These are phyloP conservation scores for Nosema granulosis DNA, from an alignment of 371 early-diverging fungal genomes.

Conservation along the genomic window DNA sequence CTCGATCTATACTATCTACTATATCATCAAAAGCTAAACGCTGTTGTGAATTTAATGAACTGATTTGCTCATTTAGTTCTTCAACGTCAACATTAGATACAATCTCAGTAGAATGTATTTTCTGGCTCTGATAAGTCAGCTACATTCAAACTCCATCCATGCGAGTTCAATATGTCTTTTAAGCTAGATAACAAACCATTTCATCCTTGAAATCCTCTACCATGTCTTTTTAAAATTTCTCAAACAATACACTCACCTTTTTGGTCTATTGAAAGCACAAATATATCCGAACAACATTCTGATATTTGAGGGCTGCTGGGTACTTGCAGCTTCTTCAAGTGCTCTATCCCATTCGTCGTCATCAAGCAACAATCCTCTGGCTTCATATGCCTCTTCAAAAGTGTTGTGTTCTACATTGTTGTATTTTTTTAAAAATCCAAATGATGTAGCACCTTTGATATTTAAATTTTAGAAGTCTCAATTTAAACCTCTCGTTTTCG, in stretches of 20 bases:
- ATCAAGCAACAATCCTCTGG: not conserved
- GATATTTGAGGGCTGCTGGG: not conserved
- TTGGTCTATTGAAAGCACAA: not conserved
- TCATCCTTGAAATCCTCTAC: not conserved
- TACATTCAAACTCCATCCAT: not conserved
- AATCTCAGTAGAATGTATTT: not conserved
- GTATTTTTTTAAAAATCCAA: not conserved
- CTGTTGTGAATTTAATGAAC: not conserved
- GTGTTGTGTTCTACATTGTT: not conserved
- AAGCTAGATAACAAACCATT: not conserved
- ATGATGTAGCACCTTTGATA: not conserved
- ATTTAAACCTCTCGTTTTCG: not conserved
- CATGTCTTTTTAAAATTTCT: not conserved
- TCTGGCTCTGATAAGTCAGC: not conserved
- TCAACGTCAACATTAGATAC: not conserved
- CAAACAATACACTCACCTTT: not conserved
- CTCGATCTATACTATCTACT: not conserved
- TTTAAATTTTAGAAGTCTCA: not conserved
- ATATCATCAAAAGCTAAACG: not conserved
- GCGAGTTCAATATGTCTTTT: not conserved
- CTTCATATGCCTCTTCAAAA: not conserved
- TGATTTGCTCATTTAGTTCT: not conserved
- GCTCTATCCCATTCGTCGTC: not conserved
- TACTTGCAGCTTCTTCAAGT: not conserved
- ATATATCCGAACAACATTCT: not conserved